These are phyloP conservation scores for Huntiella decipiens DNA, from an alignment of 2,329 filamentous ascomycete species.

Conservation along the genomic window DNA sequence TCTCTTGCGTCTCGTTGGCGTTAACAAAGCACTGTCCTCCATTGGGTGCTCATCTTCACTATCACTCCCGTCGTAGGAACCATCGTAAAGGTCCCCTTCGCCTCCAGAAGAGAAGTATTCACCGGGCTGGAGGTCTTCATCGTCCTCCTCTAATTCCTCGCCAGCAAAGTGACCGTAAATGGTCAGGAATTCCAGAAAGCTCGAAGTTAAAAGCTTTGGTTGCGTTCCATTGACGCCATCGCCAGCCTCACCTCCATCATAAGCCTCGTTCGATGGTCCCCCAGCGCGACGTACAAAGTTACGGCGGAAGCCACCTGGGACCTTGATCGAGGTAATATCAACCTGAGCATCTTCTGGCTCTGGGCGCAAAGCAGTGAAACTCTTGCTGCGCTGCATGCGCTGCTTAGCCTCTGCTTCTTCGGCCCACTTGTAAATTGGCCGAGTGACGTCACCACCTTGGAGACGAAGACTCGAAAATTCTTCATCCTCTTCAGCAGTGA, in stretches of 20 bases:
- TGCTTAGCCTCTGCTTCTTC: constrained; percentile 62
- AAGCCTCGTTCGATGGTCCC: constrained; percentile 14
- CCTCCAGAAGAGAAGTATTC: constrained; percentile 79
- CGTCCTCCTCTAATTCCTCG: constrained; percentile 90
- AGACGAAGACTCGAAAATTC: constrained; percentile 87
- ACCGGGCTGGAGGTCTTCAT: constrained; percentile 68
- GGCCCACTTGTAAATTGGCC: constrained; percentile 92
- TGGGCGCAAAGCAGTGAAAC: constrained; percentile 61
- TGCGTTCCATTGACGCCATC: constrained; percentile 15
- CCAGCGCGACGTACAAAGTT: constrained; percentile 62
- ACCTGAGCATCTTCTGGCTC: constrained; percentile 62
- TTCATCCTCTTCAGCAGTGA: constrained; percentile 39
- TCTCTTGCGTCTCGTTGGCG: constrained; percentile 52
- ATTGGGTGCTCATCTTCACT: constrained; percentile 61
- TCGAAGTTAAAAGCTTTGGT: constrained; percentile 62
- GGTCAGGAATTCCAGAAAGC: constrained; percentile 87
- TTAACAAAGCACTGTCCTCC: constrained; percentile 71
- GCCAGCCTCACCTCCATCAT: constrained; percentile 14
- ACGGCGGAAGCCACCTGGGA: constrained; percentile 81
- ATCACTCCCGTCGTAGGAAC: constrained; percentile 21
- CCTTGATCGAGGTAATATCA: constrained; percentile 77
- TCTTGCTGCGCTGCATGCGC: constrained; percentile 62
- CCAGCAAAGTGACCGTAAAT: constrained; percentile 96
- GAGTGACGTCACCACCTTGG: constrained; percentile 85
- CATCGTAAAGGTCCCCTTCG: constrained; percentile 40